A percentile compares a stretch with the other conserved stretches of the same genome.
phyloP scores from a whole-genome alignment of 768 basidiomycete genomes.

The Leucocoprinus sp. region DNA sequence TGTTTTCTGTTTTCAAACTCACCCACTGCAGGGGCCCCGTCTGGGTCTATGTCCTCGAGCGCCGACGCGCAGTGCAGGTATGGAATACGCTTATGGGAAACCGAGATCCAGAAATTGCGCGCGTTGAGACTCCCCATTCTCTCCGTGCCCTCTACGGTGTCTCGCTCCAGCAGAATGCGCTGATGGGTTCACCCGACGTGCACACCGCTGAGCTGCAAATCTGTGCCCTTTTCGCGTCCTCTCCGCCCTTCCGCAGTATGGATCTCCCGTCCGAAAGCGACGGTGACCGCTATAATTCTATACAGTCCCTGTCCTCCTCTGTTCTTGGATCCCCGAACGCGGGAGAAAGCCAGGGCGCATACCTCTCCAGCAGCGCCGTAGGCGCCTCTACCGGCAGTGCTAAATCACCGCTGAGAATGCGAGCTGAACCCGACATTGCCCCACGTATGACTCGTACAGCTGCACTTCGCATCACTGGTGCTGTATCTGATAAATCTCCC shows the following conservation, averaged over 20 bases:
- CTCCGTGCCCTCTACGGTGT: constrained; percentile 64
- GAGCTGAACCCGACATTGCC: constrained; percentile 58
- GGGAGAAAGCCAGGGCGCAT: constrained; percentile 31
- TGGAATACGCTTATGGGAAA: constrained; percentile 73
- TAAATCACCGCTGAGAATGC: constrained; percentile 55
- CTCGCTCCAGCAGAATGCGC: constrained; percentile 45
- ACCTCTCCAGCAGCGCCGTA: constrained; percentile 35
- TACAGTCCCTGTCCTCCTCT: constrained; percentile 40
- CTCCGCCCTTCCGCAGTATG: constrained; percentile 66
- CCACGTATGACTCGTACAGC: constrained; percentile 75
- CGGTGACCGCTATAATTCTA: constrained; percentile 25
- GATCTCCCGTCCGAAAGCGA: constrained; percentile 44
- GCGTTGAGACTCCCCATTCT: constrained; percentile 49
- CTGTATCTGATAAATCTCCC: constrained; percentile 32
- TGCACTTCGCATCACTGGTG: constrained; percentile 54
- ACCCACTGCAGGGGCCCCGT: constrained; percentile 53
- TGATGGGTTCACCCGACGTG: constrained; percentile 65
- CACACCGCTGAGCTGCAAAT: constrained; percentile 76
- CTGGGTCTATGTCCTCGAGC: constrained; percentile 89
- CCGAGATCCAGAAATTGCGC: constrained; percentile 49
- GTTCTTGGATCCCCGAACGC: constrained; percentile 32
- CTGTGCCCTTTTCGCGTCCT: constrained; percentile 68
- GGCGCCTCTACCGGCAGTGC: constrained; percentile 37
- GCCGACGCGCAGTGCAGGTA: constrained; percentile 73
- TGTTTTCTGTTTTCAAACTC: constrained; percentile 20